Evolutionary conservation across 495 filamentous ascomycete genomes (phyloP), one percentile per base, ranked within the genome.

Genomic region (Xeromyces bisporus): DNA sequence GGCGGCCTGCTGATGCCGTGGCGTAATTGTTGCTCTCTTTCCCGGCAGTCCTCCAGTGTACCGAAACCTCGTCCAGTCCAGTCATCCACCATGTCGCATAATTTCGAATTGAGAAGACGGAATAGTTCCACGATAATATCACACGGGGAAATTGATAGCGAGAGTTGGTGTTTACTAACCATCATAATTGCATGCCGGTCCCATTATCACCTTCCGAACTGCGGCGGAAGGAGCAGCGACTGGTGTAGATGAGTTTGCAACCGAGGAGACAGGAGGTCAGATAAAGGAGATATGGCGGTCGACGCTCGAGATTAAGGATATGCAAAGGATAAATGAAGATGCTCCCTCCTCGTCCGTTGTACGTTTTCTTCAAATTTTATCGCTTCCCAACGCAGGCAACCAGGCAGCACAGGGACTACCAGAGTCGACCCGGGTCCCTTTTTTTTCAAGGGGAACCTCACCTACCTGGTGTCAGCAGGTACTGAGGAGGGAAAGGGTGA

Each of bases 171-270:
- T 29, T 31, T 30, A 60, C 56, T 60, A 38, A 60, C 56, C 56
- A 55, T 60, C 56, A 27, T 45, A 43, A 38, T 53, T 51, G 34
- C 48, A 51, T 39, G 48, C 42, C 32, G 56, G 43, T 43, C 54
- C 55, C 56, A 60, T 60, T 41, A 38, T 56, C 44, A 43, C 28
- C 31, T 40, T 15, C 11, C 25, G 11, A 6, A 14, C 11, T 3
- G 6, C 11, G 26, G 10, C 24, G 24, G 10, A 26, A 12, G 14
- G 10, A 26, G 10, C n/a, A 26, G 24, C 24, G 24, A 11, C 24
- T 26, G 6, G 10, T n/a, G n/a, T n/a, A n/a, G n/a, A 11, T 11
- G 10, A 9, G 10, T 4, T 26, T 4, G n/a, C 24, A 12, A 26
- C 4, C 24, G n/a, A n/a, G n/a, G n/a, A n/a, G n/a, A 11, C n/a